Evolutionary conservation across 2,329 filamentous ascomycete species (phyloP).

Genomic region (Cladobotryum mycophilum): DNA sequence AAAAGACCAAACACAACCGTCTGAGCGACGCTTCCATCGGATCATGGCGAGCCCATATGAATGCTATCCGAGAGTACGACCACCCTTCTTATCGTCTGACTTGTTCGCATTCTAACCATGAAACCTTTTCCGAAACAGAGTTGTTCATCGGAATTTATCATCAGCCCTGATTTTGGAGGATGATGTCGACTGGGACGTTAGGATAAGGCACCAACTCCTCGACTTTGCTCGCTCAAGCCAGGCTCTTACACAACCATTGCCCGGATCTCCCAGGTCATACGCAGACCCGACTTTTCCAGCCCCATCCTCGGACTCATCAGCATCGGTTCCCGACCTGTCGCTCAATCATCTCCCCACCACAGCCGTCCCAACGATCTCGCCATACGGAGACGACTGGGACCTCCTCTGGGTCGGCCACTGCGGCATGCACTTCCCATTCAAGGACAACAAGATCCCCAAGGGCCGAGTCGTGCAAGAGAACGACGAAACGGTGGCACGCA

Average conservation of each 20-base stretch:
- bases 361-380: slow-evolving; percentile 20
- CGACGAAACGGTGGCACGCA: neutral
- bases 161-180: slow-evolving; percentile 39
- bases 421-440: slow-evolving; percentile 30
- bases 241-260: neutral
- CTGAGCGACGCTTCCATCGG: slow-evolving; percentile 30
- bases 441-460: neutral
- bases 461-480: neutral
- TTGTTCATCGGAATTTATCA: slow-evolving; percentile 27
- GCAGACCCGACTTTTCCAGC: neutral
- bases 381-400: slow-evolving; percentile 46
- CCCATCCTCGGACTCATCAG: neutral
- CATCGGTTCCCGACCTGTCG: slow-evolving; percentile 1
- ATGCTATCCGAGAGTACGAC: slow-evolving; percentile 25
- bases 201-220: slow-evolving; percentile 22
- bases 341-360: neutral
- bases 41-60: slow-evolving; percentile 37
- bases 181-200: slow-evolving; percentile 39
- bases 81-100: neutral
- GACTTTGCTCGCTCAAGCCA: slow-evolving; percentile 8
- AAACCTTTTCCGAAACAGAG: slow-evolving; percentile 11
- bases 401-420: slow-evolving; percentile 44
- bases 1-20: slow-evolving; percentile 21
- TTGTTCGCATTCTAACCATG: neutral
- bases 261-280: neutral